Evolutionary conservation across 2,329 filamentous ascomycete genomes (phyloP).

Genomic region (Hortaea sp.): DNA sequence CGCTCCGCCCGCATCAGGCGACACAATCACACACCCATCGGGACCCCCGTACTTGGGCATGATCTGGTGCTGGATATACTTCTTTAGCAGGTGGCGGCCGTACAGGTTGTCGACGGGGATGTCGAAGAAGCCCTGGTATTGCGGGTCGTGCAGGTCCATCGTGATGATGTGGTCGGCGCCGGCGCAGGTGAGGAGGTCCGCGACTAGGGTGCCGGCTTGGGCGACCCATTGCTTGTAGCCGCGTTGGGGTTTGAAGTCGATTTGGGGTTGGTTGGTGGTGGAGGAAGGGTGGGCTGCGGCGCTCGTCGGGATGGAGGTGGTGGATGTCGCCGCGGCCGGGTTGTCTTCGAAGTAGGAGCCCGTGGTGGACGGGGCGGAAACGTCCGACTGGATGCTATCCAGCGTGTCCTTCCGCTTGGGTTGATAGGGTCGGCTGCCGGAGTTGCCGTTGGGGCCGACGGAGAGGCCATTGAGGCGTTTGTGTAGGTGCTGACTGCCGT

Average conservation of each 20-base stretch:
- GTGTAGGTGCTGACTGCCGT: conserved; percentile 54
- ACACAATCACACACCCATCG: conserved; percentile 62
- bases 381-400: conserved; percentile 22
- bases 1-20: conserved; percentile 89
- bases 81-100: conserved; percentile 61
- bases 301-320: conserved; percentile 5
- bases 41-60: conserved; percentile 61
- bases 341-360: conserved; percentile 9
- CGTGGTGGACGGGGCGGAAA: conserved; percentile 6
- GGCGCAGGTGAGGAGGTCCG: conserved; percentile 87
- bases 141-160: conserved; percentile 91
- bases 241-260: conserved; percentile 64
- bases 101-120: conserved; percentile 98
- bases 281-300: neutral
- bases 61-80: conserved; percentile 68
- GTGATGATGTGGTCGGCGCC: conserved; percentile 96
- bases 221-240: conserved; percentile 99
- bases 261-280: conserved; percentile 9
- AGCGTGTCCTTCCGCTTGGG: conserved; percentile 21
- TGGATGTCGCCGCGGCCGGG: neutral
- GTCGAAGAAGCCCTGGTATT: conserved; percentile 98
- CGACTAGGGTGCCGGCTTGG: conserved; percentile 88
- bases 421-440: conserved; percentile 10
- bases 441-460: conserved; percentile 45
- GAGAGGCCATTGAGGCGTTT: conserved; percentile 62